Evolutionary conservation across 2,329 filamentous ascomycete genomes (phyloP).

Genomic region (Penicillium sp.): DNA sequence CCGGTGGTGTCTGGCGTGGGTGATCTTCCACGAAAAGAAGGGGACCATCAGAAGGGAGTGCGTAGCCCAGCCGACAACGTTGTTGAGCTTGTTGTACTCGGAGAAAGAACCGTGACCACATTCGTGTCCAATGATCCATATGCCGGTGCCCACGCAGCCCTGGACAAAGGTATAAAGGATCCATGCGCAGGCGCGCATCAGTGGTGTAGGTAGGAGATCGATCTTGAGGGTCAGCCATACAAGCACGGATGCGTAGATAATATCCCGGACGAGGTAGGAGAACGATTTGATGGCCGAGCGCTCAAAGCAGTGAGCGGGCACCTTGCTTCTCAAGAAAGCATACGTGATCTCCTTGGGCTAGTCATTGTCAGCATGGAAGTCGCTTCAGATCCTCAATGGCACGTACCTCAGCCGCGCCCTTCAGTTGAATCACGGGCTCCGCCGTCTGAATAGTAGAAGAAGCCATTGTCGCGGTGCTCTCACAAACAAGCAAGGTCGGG

Average conservation of each 20-base stretch:
- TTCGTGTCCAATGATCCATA: conserved; percentile 53
- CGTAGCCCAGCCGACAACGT: conserved; percentile 60
- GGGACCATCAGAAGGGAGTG: conserved; percentile 67
- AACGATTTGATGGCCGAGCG: conserved; percentile 14
- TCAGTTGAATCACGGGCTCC: conserved; percentile 16
- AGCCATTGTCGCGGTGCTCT: conserved; percentile 1
- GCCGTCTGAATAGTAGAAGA: conserved; percentile 13
- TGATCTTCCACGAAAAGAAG: conserved; percentile 71
- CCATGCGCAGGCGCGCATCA: conserved; percentile 14
- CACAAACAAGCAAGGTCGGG: neutral
- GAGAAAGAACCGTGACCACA: conserved; percentile 69
- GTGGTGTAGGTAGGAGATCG: conserved; percentile 10
- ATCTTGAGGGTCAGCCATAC: conserved; percentile 18
- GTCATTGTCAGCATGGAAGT: neutral
- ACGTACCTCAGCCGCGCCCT: conserved; percentile 13
- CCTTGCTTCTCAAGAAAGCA: conserved; percentile 15
- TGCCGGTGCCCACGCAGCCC: conserved; percentile 19
- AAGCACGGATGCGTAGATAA: conserved; percentile 14
- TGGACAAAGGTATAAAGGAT: conserved; percentile 16
- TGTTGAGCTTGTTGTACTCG: conserved; percentile 55
- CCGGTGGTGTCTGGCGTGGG: conserved; percentile 67
- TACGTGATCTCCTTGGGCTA: conserved; percentile 17
- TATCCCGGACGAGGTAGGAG: conserved; percentile 18
- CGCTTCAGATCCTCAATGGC: neutral
- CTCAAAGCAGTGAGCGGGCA: conserved; percentile 21